Conservation (phyloP, 768 basidiomycete genomes). For the Auriscalpium orientale region DNA sequence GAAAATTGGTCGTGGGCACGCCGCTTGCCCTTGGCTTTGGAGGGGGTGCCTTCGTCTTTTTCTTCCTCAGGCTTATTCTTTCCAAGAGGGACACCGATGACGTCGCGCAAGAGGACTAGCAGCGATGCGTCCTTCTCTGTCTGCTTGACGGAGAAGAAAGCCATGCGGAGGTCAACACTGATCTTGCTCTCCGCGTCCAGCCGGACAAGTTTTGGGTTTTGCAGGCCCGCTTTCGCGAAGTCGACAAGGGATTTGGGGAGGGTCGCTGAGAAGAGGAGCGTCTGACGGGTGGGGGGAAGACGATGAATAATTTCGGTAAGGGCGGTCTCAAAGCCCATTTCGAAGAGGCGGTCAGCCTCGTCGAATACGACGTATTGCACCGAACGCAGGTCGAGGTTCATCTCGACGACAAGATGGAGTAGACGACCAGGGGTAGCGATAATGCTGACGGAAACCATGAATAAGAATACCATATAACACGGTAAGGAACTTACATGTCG, state of each 20-base stretch:
- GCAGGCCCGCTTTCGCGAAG: constrained; percentile 95
- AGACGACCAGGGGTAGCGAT: constrained; percentile 97
- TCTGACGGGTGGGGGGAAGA: constrained; percentile 81
- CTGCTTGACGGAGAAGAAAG: constrained; percentile 88
- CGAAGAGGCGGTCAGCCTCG: constrained; percentile 96
- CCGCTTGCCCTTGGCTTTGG: constrained; percentile 37
- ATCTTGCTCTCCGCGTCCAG: constrained; percentile 95
- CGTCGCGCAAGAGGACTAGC: constrained; percentile 74
- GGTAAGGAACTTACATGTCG: constrained; percentile 65
- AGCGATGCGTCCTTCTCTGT: constrained; percentile 93
- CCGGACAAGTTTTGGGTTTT: constrained; percentile 91
- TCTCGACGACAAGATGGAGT: constrained; percentile 94
- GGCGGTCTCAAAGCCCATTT: constrained; percentile 94
- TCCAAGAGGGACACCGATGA: constrained; percentile 73
- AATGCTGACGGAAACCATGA: constrained; percentile 45
- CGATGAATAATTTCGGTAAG: constrained; percentile 88
- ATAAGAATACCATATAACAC: neutral
- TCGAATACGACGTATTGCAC: constrained; percentile 92
- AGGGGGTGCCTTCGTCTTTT: constrained; percentile 19
- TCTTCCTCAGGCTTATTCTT: constrained; percentile 23
- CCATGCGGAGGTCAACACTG: constrained; percentile 87
- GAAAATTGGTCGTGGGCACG: constrained; percentile 44
- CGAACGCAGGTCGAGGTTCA: constrained; percentile 85
- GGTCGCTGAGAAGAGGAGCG: constrained; percentile 93
- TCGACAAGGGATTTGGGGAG: constrained; percentile 93